These are phyloP conservation scores for Phytophthora podocarpi DNA, from an alignment of 352 stramenopile genomes.

Conservation along the genomic window DNA sequence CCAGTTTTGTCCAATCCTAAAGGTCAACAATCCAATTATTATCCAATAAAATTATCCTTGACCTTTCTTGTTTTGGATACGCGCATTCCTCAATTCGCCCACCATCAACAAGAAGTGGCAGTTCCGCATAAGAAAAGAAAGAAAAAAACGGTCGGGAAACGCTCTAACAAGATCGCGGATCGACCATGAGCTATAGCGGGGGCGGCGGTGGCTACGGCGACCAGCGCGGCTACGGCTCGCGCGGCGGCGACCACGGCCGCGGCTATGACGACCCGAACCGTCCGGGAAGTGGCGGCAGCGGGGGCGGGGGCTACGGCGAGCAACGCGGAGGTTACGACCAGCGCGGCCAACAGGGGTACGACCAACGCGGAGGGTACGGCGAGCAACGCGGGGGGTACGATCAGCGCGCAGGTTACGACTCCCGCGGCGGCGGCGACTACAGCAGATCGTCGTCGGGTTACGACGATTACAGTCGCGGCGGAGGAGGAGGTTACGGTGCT, in stretches of 20 bases:
- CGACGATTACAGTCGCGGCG: slow-evolving; percentile 36
- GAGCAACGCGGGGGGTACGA: slow-evolving; percentile 31
- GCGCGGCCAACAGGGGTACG: slow-evolving; percentile 23
- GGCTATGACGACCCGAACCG: slow-evolving; percentile 31
- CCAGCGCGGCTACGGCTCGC: slow-evolving; percentile 24
- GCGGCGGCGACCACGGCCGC: slow-evolving; percentile 18
- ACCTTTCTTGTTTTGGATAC: neutral
- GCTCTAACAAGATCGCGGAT: neutral
- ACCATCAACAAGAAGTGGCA: neutral
- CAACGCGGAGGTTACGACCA: slow-evolving; percentile 26
- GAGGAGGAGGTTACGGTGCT: slow-evolving; percentile 14
- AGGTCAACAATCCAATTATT: too few relatives aligned
- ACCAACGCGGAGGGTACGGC: slow-evolving; percentile 36
- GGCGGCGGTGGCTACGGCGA: slow-evolving; percentile 35
- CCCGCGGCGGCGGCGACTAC: slow-evolving; percentile 28
- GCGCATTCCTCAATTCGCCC: slow-evolving; percentile 5
- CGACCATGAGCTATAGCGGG: slow-evolving; percentile 61
- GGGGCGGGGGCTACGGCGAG: too few relatives aligned
- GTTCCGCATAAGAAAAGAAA: slow-evolving; percentile 7
- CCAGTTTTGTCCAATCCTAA: too few relatives aligned
- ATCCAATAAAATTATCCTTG: too few relatives aligned
- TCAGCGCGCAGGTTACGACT: slow-evolving; percentile 33
- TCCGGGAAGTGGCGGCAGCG: slow-evolving; percentile 18
- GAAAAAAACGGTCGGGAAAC: neutral
- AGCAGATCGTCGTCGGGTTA: slow-evolving; percentile 26